Conservation (phyloP, 495 filamentous ascomycete species). For the Xylaria palmicola region DNA sequence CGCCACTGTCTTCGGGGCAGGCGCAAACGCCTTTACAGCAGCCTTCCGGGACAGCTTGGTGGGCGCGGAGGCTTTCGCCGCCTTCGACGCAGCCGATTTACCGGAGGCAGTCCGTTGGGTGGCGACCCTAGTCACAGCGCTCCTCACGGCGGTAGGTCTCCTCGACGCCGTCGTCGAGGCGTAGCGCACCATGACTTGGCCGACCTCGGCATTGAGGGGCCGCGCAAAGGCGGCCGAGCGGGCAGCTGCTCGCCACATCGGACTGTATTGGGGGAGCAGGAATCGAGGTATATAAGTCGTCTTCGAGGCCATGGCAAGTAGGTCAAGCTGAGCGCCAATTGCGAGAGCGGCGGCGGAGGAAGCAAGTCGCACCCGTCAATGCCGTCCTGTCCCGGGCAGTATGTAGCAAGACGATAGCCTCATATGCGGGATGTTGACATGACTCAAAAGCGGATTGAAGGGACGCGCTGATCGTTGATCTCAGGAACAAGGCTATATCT, state of each 20-base stretch:
- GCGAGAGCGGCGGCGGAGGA: no score
- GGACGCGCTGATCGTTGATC: not conserved
- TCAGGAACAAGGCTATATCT: not conserved
- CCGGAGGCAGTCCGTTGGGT: not conserved
- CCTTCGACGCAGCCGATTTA: conserved; percentile 18
- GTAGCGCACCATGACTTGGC: conserved; percentile 32
- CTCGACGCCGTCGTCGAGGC: conserved; percentile 30
- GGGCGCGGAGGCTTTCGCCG: conserved; percentile 31
- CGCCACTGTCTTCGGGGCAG: conserved; percentile 15
- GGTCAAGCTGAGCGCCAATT: no score
- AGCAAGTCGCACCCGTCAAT: not conserved
- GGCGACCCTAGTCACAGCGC: not conserved
- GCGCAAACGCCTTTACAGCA: conserved; percentile 23
- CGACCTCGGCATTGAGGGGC: conserved; percentile 26
- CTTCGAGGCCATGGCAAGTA: conserved; percentile 33
- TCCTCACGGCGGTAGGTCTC: conserved; percentile 12
- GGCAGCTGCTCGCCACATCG: conserved; percentile 42
- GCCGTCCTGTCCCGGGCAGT: not conserved
- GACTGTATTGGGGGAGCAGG: conserved; percentile 49
- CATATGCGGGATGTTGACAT: not conserved
- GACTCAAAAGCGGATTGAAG: not conserved
- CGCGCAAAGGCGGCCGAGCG: conserved; percentile 21
- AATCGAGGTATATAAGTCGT: conserved; percentile 51
- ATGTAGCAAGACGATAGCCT: not conserved
- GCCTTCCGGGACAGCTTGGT: conserved; percentile 34